Percentiles rank a stretch among this genome's conserved stretches.
These are phyloP conservation scores for Venturia effusa DNA, from an alignment of 2,329 filamentous ascomycete genomes.

Conservation along the genomic window DNA sequence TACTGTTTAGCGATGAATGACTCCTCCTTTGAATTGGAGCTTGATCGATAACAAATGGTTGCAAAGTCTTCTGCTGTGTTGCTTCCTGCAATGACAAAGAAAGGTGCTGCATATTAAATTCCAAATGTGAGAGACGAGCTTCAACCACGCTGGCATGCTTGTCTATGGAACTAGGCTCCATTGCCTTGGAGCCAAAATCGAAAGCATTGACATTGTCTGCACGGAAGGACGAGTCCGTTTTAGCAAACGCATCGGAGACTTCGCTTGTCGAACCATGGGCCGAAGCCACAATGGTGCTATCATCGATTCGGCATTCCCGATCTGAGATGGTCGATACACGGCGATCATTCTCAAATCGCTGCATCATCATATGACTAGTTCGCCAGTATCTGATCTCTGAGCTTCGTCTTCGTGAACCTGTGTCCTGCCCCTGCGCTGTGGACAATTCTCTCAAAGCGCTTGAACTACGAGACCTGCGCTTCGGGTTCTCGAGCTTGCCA, in stretches of 20 bases:
- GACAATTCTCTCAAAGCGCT: constrained; percentile 9
- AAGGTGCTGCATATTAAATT: constrained; percentile 7
- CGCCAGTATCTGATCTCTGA: constrained; percentile 12
- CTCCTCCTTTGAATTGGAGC: background rate
- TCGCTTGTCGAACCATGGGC: background rate
- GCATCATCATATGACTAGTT: background rate
- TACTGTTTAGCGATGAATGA: background rate
- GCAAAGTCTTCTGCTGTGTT: background rate
- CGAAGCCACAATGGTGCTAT: background rate
- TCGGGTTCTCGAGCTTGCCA: constrained; percentile 4
- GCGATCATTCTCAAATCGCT: background rate
- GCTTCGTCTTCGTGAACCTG: constrained; percentile 5
- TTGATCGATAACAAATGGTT: constrained; percentile 1
- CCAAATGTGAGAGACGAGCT: constrained; percentile 9
- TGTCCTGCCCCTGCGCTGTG: background rate
- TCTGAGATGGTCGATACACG: background rate
- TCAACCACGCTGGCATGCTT: background rate
- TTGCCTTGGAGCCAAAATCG: background rate
- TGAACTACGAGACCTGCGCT: constrained; percentile 11
- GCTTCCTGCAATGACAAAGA: constrained; percentile 1
- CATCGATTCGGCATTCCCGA: background rate
- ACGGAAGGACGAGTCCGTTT: constrained; percentile 5
- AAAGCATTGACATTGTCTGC: background rate
- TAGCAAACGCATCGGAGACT: constrained; percentile 6
- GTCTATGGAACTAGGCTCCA: background rate